Evolutionary conservation across 805 yeast species (phyloP).

Genomic region (Starmera amethionina): DNA sequence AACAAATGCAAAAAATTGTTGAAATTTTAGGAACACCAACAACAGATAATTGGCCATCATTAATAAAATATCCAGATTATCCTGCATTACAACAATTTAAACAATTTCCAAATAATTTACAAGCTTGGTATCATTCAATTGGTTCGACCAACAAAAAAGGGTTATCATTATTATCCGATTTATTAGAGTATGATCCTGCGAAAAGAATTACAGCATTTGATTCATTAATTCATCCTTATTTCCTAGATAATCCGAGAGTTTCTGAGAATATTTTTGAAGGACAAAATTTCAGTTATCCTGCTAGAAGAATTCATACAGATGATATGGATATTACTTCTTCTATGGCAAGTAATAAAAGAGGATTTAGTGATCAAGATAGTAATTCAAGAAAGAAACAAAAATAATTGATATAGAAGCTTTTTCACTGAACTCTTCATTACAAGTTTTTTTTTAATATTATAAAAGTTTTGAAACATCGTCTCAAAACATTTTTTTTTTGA

Average conservation of each 20-base stretch:
- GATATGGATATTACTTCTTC: slow-evolving; percentile 62
- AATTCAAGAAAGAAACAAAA: slow-evolving; percentile 18
- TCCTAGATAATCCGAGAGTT: slow-evolving; percentile 60
- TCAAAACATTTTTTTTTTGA: too few relatives aligned
- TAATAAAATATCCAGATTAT: slow-evolving; percentile 79
- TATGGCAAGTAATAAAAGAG: slow-evolving; percentile 21
- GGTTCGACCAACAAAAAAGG: slow-evolving; percentile 70
- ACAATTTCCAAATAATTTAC: slow-evolving; percentile 54
- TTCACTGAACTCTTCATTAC: too few relatives aligned
- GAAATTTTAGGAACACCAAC: slow-evolving; percentile 93
- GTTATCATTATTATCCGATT: slow-evolving; percentile 47
- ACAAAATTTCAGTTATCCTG: slow-evolving; percentile 66
- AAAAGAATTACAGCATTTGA: slow-evolving; percentile 68
- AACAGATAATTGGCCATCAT: slow-evolving; percentile 65
- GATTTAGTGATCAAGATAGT: slow-evolving; percentile 13
- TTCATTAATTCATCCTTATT: slow-evolving; percentile 72
- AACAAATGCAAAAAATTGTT: slow-evolving; percentile 81
- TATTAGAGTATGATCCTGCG: slow-evolving; percentile 79
- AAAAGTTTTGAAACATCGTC: too few relatives aligned
- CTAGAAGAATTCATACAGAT: slow-evolving; percentile 76
- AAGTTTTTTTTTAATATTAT: too few relatives aligned
- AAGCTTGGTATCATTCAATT: slow-evolving; percentile 77
- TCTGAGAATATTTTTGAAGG: slow-evolving; percentile 74
- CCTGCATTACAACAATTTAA: slow-evolving; percentile 48
- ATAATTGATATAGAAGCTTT: neutral